Evolutionary conservation across 2,329 filamentous ascomycete genomes (phyloP).

Genomic region (Ophiobolus disseminans): DNA sequence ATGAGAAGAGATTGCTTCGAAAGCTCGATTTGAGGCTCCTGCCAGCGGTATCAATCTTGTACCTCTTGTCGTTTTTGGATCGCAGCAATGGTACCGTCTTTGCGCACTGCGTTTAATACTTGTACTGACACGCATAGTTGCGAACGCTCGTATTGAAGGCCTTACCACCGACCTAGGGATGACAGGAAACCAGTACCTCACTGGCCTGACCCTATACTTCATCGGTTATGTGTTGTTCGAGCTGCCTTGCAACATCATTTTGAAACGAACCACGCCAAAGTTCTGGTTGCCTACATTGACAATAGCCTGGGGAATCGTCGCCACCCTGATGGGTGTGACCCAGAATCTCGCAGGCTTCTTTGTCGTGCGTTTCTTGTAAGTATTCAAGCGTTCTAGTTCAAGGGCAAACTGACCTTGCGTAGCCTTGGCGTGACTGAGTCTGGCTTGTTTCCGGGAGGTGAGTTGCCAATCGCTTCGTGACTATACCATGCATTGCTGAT

Average conservation of each 20-base stretch:
- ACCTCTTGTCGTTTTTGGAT: slow-evolving; percentile 50
- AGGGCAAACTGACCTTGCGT: background rate
- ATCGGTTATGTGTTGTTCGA: slow-evolving; percentile 59
- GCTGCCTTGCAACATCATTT: slow-evolving; percentile 67
- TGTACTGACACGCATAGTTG: slow-evolving; percentile 29
- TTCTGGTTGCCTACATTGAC: slow-evolving; percentile 58
- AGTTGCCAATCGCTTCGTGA: too few species aligned
- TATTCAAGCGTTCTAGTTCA: background rate
- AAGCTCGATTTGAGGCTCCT: slow-evolving; percentile 59
- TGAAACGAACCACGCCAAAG: slow-evolving; percentile 64
- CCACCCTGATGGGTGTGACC: slow-evolving; percentile 59
- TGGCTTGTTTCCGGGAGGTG: slow-evolving; percentile 45
- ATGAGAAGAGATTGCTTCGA: slow-evolving; percentile 65
- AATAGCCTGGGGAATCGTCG: slow-evolving; percentile 56
- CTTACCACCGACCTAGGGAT: slow-evolving; percentile 40
- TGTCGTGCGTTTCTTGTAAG: slow-evolving; percentile 56
- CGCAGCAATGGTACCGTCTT: slow-evolving; percentile 42
- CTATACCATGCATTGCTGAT: too few species aligned
- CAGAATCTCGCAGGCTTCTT: slow-evolving; percentile 57
- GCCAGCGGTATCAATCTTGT: slow-evolving; percentile 52
- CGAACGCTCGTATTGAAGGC: slow-evolving; percentile 56
- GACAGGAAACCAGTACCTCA: slow-evolving; percentile 64
- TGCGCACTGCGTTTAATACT: background rate
- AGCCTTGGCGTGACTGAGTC: slow-evolving; percentile 46
- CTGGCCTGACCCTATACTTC: slow-evolving; percentile 71